These are phyloP conservation scores for Diaporthe sp. DNA, from an alignment of 2,329 filamentous ascomycete species.

Conservation along the genomic window DNA sequence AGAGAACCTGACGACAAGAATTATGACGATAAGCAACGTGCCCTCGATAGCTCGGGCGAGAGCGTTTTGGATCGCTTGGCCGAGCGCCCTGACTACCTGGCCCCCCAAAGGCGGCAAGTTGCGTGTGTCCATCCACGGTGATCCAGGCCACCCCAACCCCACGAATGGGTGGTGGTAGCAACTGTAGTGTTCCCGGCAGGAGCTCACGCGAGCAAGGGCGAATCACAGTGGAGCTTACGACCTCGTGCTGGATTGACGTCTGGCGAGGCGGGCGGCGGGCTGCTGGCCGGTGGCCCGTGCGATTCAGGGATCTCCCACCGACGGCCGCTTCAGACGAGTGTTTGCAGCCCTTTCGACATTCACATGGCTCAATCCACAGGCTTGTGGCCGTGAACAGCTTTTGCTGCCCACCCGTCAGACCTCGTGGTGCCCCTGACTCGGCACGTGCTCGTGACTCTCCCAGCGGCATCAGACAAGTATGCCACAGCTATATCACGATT, in stretches of 20 bases:
- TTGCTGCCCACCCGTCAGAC: constrained; percentile 12
- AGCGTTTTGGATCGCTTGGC: constrained; percentile 23
- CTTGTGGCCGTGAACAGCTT: constrained; percentile 9
- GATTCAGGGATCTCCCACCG: background rate
- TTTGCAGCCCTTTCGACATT: background rate
- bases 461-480: background rate
- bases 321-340: background rate
- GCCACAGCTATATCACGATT: no score
- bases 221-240: constrained; percentile 35
- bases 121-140: constrained; percentile 1
- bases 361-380: constrained; percentile 31
- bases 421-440: constrained; percentile 24
- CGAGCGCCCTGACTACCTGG: background rate
- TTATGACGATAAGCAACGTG: constrained; percentile 8
- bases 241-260: constrained; percentile 37
- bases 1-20: constrained; percentile 12
- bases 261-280: constrained; percentile 4
- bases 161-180: background rate
- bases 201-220: constrained; percentile 40
- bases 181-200: constrained; percentile 32
- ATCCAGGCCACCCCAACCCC: constrained; percentile 7
- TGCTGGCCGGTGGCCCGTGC: background rate
- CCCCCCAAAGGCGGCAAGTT: background rate
- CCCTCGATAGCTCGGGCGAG: constrained; percentile 4
- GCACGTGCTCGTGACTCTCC: background rate